These are phyloP conservation scores for Tremella mesenterica DNA, from an alignment of 768 basidiomycete species.

Conservation along the genomic window DNA sequence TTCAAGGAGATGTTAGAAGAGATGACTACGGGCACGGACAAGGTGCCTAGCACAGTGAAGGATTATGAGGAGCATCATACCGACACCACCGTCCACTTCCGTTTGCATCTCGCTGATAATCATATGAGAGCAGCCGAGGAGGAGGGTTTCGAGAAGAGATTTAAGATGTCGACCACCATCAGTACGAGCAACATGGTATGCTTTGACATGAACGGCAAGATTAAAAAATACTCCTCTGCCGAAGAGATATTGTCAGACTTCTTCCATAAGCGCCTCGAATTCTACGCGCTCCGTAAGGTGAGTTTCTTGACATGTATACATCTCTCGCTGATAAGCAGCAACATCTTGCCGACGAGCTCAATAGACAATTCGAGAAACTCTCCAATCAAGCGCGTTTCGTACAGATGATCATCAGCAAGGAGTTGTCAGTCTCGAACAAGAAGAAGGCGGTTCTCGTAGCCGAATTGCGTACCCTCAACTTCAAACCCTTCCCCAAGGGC, in stretches of 20 bases:
- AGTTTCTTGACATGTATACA: slow-evolving; percentile 17
- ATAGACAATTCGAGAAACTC: slow-evolving; percentile 68
- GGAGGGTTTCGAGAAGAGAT: slow-evolving; percentile 81
- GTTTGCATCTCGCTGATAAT: slow-evolving; percentile 67
- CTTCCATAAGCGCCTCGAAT: slow-evolving; percentile 75
- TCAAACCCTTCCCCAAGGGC: slow-evolving; percentile 84
- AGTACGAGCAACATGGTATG: slow-evolving; percentile 96
- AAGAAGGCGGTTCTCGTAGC: slow-evolving; percentile 77
- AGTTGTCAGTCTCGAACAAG: slow-evolving; percentile 73
- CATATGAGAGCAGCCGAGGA: slow-evolving; percentile 78
- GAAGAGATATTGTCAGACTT: slow-evolving; percentile 92
- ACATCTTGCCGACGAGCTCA: slow-evolving; percentile 70
- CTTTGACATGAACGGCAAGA: slow-evolving; percentile 92
- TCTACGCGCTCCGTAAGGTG: slow-evolving; percentile 94
- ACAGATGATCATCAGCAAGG: slow-evolving; percentile 82
- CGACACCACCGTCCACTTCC: slow-evolving; percentile 81
- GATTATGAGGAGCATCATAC: slow-evolving; percentile 97
- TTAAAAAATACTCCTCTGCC: slow-evolving; percentile 79
- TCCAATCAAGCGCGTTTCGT: slow-evolving; percentile 95
- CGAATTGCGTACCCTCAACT: slow-evolving; percentile 73
- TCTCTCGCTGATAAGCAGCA: slow-evolving; percentile 53
- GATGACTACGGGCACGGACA: slow-evolving; percentile 68
- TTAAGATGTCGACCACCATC: slow-evolving; percentile 77
- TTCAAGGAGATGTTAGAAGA: slow-evolving; percentile 87
- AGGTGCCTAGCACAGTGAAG: slow-evolving; percentile 75